Conservation (phyloP, 495 filamentous ascomycete genomes). For the Xanthoparmelia taractica region DNA sequence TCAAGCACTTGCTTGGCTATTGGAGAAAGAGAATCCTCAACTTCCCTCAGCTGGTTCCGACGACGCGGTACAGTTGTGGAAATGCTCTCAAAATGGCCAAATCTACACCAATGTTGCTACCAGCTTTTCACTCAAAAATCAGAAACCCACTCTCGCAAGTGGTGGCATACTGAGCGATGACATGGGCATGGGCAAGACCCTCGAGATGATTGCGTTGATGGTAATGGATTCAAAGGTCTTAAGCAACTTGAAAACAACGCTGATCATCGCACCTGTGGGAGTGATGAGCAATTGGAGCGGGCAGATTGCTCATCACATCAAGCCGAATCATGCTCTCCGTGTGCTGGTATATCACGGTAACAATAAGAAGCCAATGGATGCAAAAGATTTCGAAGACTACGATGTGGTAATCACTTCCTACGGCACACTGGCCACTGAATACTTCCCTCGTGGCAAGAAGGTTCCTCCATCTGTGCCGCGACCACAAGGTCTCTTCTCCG, state of each 20-base stretch:
- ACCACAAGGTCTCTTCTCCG: slow-evolving; percentile 47
- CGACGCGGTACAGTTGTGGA: slow-evolving; percentile 77
- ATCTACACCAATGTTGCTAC: slow-evolving; percentile 71
- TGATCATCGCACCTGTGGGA: slow-evolving; percentile 76
- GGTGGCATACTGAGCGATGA: slow-evolving; percentile 89
- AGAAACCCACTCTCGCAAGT: slow-evolving; percentile 55
- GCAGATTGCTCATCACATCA: slow-evolving; percentile 70
- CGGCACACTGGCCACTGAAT: slow-evolving; percentile 48
- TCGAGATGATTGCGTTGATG: slow-evolving; percentile 79
- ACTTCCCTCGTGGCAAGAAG: slow-evolving; percentile 28
- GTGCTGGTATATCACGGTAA: slow-evolving; percentile 71
- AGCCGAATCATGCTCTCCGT: slow-evolving; percentile 48
- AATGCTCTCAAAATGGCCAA: slow-evolving; percentile 39
- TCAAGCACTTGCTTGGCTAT: slow-evolving; percentile 78
- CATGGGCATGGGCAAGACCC: slow-evolving; percentile 91
- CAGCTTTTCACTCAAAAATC: slow-evolving; percentile 50
- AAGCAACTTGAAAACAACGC: slow-evolving; percentile 42
- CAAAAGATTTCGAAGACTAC: slow-evolving; percentile 47
- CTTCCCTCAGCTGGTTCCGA: slow-evolving; percentile 54
- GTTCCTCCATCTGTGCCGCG: slow-evolving; percentile 25
- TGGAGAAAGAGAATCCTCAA: slow-evolving; percentile 61
- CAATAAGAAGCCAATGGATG: slow-evolving; percentile 47
- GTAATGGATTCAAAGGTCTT: slow-evolving; percentile 46
- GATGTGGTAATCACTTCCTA: slow-evolving; percentile 85
- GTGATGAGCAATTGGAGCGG: slow-evolving; percentile 92